These are phyloP conservation scores for Exophiala bonariae DNA, from an alignment of 2,329 filamentous ascomycete species.

Conservation along the genomic window DNA sequence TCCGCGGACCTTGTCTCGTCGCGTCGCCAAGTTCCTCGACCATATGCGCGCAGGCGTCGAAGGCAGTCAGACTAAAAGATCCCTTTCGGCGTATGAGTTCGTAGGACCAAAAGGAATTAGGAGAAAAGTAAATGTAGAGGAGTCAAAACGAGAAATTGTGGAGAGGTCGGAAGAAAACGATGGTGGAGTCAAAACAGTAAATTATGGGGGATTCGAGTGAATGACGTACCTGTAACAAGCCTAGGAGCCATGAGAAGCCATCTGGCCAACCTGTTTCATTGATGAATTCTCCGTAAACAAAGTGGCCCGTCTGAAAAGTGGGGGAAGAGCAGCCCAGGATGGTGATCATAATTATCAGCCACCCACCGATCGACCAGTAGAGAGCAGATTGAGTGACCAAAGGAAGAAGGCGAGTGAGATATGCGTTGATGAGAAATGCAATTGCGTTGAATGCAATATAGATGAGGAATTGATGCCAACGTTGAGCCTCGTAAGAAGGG, in stretches of 20 bases:
- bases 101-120: slow-evolving; percentile 25
- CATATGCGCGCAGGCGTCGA: slow-evolving; percentile 51
- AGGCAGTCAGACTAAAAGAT: slow-evolving; percentile 15
- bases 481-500: slow-evolving; percentile 55
- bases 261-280: slow-evolving; percentile 71
- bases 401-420: slow-evolving; percentile 62
- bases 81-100: neutral
- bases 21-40: slow-evolving; percentile 50
- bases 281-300: slow-evolving; percentile 59
- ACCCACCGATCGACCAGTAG: slow-evolving; percentile 69
- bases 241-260: slow-evolving; percentile 54
- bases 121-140: too few species aligned
- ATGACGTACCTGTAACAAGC: slow-evolving; percentile 51
- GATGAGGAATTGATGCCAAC: slow-evolving; percentile 74
- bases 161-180: too few species aligned
- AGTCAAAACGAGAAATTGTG: too few species aligned
- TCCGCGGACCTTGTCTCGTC: slow-evolving; percentile 60
- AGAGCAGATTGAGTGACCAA: slow-evolving; percentile 69
- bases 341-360: slow-evolving; percentile 69
- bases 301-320: slow-evolving; percentile 62
- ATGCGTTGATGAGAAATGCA: slow-evolving; percentile 66
- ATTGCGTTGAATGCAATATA: slow-evolving; percentile 65
- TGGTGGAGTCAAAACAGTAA: too few species aligned
- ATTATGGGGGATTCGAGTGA: too few species aligned
- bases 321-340: slow-evolving; percentile 66